A percentile compares a stretch with the other conserved stretches of the same genome.
Evolutionary conservation across 805 yeast genomes (phyloP).

Genomic region (Lipomyces yamanashiensis): DNA sequence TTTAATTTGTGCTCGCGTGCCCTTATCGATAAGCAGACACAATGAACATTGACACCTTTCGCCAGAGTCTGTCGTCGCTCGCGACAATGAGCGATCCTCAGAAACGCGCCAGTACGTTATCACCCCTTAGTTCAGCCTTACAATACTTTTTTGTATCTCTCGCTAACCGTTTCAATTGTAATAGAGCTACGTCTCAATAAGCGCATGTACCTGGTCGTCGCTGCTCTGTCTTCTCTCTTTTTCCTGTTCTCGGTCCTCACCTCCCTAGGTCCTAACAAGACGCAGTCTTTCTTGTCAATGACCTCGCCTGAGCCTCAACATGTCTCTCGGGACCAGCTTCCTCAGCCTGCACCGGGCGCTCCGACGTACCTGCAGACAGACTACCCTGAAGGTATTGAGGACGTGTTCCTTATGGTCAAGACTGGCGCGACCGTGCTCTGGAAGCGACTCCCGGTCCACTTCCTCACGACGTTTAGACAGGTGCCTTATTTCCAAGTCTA

Average conservation of each 20-base stretch:
- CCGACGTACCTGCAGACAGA: conserved; percentile 12
- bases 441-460: conserved; percentile 47
- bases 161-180: neutral
- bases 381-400: conserved; percentile 31
- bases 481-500: conserved; percentile 45
- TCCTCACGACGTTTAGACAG: conserved; percentile 42
- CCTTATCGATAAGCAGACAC: neutral
- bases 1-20: neutral
- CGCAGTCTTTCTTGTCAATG: conserved; percentile 13
- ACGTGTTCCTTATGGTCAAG: conserved; percentile 41
- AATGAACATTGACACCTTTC: neutral
- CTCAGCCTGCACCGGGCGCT: conserved; percentile 10
- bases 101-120: neutral
- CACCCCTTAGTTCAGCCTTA: neutral
- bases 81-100: conserved; percentile 6
- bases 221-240: conserved; percentile 1
- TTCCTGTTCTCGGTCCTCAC: conserved; percentile 3
- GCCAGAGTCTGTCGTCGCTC: conserved; percentile 2
- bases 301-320: conserved; percentile 16
- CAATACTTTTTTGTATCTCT: neutral
- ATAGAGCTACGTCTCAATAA: conserved; percentile 18
- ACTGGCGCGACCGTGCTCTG: conserved; percentile 47
- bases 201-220: conserved; percentile 9
- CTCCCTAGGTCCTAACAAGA: conserved; percentile 23
- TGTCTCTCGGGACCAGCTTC: conserved; percentile 6